Conservation (phyloP, 352 stramenopile genomes). For the Plasmopara muralis region DNA sequence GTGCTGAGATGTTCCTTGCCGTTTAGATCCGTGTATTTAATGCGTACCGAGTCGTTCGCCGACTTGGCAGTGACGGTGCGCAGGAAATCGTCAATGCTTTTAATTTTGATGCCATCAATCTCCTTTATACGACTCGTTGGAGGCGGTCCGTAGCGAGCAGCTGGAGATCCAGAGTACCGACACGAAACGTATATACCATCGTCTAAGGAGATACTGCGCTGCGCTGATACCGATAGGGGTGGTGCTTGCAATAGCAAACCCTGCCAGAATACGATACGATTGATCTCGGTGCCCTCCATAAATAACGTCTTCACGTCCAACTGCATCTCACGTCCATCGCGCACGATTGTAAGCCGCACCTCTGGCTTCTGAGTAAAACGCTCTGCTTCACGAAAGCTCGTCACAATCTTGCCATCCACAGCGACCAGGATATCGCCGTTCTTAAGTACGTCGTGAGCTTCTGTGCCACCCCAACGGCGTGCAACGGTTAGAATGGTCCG, state of each 20-base stretch:
- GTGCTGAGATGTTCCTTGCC: conserved; percentile 83
- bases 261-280: conserved; percentile 89
- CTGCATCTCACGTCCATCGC: conserved; percentile 62
- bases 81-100: conserved; percentile 86
- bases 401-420: conserved; percentile 77
- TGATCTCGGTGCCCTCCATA: conserved; percentile 82
- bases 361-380: conserved; percentile 69
- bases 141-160: conserved; percentile 82
- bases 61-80: conserved; percentile 49
- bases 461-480: conserved; percentile 67
- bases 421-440: conserved; percentile 86
- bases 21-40: conserved; percentile 87
- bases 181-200: conserved; percentile 85
- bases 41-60: conserved; percentile 71
- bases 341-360: conserved; percentile 81
- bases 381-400: conserved; percentile 83
- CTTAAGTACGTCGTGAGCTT: conserved; percentile 55
- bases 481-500: conserved; percentile 77
- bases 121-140: conserved; percentile 88
- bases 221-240: conserved; percentile 79
- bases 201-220: conserved; percentile 74
- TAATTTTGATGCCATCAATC: conserved; percentile 84
- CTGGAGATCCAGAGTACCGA: conserved; percentile 82
- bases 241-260: conserved; percentile 85
- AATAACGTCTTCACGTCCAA: conserved; percentile 72